Percentiles rank a stretch among this genome's conserved stretches.
Evolutionary conservation across 768 basidiomycete genomes (phyloP).

Genomic region (Boletus reticuloceps): DNA sequence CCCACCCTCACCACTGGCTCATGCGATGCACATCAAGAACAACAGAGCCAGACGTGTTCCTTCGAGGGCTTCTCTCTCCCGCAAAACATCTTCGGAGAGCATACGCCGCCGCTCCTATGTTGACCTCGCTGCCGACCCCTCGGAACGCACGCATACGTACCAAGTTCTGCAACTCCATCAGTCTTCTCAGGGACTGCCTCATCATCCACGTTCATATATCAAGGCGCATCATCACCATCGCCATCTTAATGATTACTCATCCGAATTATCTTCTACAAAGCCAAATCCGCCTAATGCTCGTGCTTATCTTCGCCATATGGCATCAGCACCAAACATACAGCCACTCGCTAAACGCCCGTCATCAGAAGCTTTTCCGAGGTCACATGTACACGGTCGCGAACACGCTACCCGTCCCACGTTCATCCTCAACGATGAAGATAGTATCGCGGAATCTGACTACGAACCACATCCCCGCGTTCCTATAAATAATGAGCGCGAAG

Average conservation of each 20-base stretch:
- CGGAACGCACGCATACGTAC: conserved; percentile 5
- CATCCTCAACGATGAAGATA: conserved; percentile 34
- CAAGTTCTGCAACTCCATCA: conserved; percentile 19
- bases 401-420: conserved; percentile 30
- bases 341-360: conserved; percentile 33
- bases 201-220: conserved; percentile 19
- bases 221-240: conserved; percentile 18
- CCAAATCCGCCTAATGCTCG: conserved; percentile 48
- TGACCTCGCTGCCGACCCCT: conserved; percentile 11
- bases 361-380: conserved; percentile 31
- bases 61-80: conserved; percentile 16
- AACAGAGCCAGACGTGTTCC: conserved; percentile 8
- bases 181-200: conserved; percentile 23
- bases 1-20: conserved; percentile 28
- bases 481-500: conserved; percentile 29
- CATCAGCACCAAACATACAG: conserved; percentile 51
- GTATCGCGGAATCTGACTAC: conserved; percentile 19
- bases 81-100: conserved; percentile 21
- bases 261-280: conserved; percentile 19
- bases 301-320: conserved; percentile 74
- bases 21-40: conserved; percentile 9
- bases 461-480: conserved; percentile 25
- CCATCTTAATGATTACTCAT: conserved; percentile 26
- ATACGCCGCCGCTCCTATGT: conserved; percentile 12
- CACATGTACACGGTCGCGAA: conserved; percentile 24